Base-by-base conservation (phyloP, 805 yeast species). In the Pichia thaimueangensis region DNA sequence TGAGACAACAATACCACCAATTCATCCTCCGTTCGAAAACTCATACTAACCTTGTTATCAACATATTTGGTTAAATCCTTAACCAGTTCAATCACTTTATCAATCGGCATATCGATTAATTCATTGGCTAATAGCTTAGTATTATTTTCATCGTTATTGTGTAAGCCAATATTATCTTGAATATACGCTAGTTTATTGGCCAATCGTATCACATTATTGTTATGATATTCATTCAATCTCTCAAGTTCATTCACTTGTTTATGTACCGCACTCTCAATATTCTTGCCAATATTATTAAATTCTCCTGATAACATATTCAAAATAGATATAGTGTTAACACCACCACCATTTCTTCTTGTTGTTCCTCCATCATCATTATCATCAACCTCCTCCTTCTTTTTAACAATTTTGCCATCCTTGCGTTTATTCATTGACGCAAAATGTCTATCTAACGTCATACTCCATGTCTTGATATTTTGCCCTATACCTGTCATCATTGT, bases 1-100 rank as follows among this genome's bases (percentile, higher is more conserved):
- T 52, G 55, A 13, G 53, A 46, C 35, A 57, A 38, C 6, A 58
- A 45, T 4, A 47, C 37, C 45, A 49, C 28, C 17, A 55, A 46
- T 9, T 49, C 44, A 30, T 49, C 34, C 24, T 47, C 41, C 10
- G 33, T 42, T 29, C 45, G 47, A 19, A 39, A 33, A 6, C 25
- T 32, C 12, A 12, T 33, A 11, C 24, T 39, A 13, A 29, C 10
- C 19, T 31, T 15, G 30, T 19, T 13, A 20, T 29, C 12, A 12
- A 22, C 17, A 24, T 35, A 19, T 22, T 31, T 7, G 16, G 31
- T 30, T 30, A 42, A 30, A 19, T 30, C 27, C 25, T 34, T 39
- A 24, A 43, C 35, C 6, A 37, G 15, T 24, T 37, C 43, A 20
- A 15, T 25, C 8, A 34, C 19, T n/a, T 41, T 43, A 19, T 29